Evolutionary conservation across 2,329 filamentous ascomycete species (phyloP), one percentile per base, ranked within the genome.

Genomic region (Xylaria sp.): DNA sequence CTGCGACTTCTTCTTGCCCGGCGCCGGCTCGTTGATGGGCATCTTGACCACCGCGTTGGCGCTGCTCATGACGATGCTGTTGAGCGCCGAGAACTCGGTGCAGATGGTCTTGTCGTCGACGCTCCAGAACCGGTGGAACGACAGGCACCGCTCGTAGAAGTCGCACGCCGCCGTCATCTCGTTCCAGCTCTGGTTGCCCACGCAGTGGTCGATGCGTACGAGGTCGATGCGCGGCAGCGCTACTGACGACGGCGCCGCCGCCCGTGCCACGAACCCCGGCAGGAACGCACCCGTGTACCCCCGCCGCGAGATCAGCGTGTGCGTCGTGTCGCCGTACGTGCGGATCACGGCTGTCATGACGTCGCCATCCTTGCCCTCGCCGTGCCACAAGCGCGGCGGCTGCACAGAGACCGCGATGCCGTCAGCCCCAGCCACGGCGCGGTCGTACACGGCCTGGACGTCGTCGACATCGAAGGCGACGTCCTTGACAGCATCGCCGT

Each of bases 71-170:
- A 97, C 95, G 75, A 97, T 90, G 75, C 89, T 92, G 81, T 90
- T 93, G 54, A 97, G 85, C 10, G 95, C 94, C 0, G 91, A 94
- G 86, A 93, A 97, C 77, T 97, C 94, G 72, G 92, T 97, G 86
- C 89, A 93, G 81, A 97, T 96, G 78, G 96, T 89, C 73, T 89
- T 91, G 84, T 97, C 95, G 79, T 97, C 95, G 65, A 97, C 94
- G 61, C 90, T 93, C 95, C 95, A 97, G 89, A 97, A 97, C 72
- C 94, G 92, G 83, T 97, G 94, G 87, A 97, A 97, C 61, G 91
- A 91, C 31, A 97, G 91, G 69, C 91, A 92, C 69, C 90, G 88
- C 82, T 97, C 94, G 83, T 97, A 98, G 80, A 92, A 89, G 63
- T 81, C 84, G 77, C 87, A 89, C 39, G 87, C 87, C 13, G 83